Conservation (phyloP, 257 asterid species). For the Solanum paucissectum region DNA sequence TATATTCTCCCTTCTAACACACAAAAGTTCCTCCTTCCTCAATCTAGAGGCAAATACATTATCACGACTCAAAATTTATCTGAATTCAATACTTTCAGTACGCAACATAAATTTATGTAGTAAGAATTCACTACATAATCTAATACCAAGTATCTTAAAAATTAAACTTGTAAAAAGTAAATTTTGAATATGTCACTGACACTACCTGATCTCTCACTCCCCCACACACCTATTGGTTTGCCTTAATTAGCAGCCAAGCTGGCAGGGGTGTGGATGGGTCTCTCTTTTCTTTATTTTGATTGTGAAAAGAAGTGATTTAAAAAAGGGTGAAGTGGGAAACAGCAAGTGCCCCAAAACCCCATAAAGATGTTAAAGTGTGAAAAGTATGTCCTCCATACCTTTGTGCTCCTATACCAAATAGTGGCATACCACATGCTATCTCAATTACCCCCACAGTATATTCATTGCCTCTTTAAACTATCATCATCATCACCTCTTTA, state of each 20-base stretch:
- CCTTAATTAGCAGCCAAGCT: background rate
- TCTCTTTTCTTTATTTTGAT: background rate
- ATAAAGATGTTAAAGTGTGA: constrained; percentile 3
- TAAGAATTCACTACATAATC: background rate
- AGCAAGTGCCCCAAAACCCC: constrained; percentile 5
- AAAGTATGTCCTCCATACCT: constrained; percentile 3
- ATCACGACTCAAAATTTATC: background rate
- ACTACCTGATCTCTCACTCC: background rate
- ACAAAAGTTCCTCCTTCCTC: background rate
- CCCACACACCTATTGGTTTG: background rate
- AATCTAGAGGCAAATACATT: background rate
- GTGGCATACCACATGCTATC: constrained; percentile 12
- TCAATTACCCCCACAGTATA: background rate
- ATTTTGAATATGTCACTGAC: background rate
- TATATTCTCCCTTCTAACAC: background rate
- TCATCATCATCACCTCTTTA: background rate
- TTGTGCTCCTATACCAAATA: constrained; percentile 2
- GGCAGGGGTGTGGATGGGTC: background rate
- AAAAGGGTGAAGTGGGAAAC: background rate
- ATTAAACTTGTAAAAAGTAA: background rate
- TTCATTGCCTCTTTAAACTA: background rate
- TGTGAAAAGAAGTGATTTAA: constrained; percentile 8
- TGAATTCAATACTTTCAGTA: background rate
- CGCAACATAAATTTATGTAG: background rate
- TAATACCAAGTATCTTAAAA: background rate